Evolutionary conservation across 345 rosid genomes (phyloP).

Genomic region (Eucalyptus marginata): DNA sequence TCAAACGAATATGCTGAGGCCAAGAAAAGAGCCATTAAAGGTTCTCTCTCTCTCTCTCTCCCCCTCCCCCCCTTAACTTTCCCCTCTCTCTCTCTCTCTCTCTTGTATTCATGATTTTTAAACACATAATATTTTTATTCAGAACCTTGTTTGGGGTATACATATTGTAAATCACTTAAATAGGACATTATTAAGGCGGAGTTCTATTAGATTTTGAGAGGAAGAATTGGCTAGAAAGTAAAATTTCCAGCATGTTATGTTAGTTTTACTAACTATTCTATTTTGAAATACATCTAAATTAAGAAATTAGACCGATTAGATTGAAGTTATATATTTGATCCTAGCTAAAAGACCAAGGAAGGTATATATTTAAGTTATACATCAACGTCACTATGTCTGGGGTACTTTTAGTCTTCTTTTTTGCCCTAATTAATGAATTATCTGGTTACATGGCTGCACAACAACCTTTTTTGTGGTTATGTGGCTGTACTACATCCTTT

Average conservation of each 20-base stretch:
- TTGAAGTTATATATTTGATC: neutral
- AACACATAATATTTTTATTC: neutral
- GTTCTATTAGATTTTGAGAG: neutral
- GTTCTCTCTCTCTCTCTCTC: conserved; percentile 12
- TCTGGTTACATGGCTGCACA: neutral
- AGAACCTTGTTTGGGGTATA: neutral
- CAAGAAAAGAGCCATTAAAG: conserved; percentile 56
- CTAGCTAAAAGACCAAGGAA: neutral
- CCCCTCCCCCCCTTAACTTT: too few species aligned
- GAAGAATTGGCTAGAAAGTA: neutral
- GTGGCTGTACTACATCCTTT: neutral
- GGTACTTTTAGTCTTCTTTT: neutral
- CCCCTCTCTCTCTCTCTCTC: neutral
- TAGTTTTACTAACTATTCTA: neutral
- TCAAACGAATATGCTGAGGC: conserved; percentile 51
- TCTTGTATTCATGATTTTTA: neutral
- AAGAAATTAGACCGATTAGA: neutral
- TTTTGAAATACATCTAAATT: neutral
- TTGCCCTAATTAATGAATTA: neutral
- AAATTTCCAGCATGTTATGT: neutral
- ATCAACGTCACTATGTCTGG: neutral
- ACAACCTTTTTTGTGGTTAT: neutral
- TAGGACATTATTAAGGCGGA: neutral
- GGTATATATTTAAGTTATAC: neutral
- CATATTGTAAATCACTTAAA: neutral